Evolutionary conservation across 208 protist species (phyloP), one percentile per base, ranked within the genome.

Genomic region (Naegleria gruberi): DNA sequence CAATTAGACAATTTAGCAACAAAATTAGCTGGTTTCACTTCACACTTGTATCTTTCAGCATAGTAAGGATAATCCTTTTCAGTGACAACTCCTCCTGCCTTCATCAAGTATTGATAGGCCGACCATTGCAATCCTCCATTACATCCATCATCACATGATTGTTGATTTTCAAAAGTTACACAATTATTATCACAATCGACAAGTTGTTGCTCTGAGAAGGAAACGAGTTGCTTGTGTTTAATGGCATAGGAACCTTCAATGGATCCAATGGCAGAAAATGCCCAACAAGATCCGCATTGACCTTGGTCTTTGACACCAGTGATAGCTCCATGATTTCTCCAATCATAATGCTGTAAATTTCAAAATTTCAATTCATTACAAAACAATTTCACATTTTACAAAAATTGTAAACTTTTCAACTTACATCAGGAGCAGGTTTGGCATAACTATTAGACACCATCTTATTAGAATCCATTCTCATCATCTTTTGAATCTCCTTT

Each of bases 201-300:
- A 86, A 99, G 93, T 91, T 97, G 91, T 94, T 99, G 96, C 93
- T 98, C 97, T 55, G 97, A 98, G 40, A 99, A 93, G n/a, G 93
- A 65, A 10, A 91, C 23, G 15, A 95, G 46, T 74, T 90, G 26
- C 46, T 93, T 88, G n/a, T 65, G 91, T 37, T 73, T 74, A 19
- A 95, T 23, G 82, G 57, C 42, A 15, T 73, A 91, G 2, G 82
- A 88, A n/a, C 91, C 91, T 91, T 97, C 95, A 65, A 95, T 86
- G 30, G 93, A 30, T 74, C 96, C 97, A 55, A 96, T 97, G n/a
- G 98, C 93, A 15, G 95, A 96, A 95, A 99, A 99, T 82, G 97
- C 92, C 98, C 98, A 99, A 94, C 98, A 99, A 37, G 95, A 97
- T 91, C 98, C 98, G 94, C 98, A 99, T 77, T 92, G 91, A 77